Evolutionary conservation across 495 filamentous ascomycete species (phyloP).

Genomic region (Tuber aestivum): DNA sequence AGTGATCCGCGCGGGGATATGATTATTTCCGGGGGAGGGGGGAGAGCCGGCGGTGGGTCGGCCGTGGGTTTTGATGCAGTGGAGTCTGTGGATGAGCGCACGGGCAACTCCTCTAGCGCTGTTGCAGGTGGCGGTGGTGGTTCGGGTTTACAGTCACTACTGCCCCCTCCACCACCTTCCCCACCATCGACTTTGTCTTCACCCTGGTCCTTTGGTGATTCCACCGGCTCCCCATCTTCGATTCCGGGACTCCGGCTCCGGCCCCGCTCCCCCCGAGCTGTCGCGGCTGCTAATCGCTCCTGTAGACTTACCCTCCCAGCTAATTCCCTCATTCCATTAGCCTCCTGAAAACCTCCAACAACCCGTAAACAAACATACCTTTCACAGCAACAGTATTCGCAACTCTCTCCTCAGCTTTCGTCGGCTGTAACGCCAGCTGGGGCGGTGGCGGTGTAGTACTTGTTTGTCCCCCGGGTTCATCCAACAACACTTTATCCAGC

Average conservation of each 20-base stretch:
- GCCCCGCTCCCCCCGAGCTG: slow-evolving; percentile 44
- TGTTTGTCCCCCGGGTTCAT: slow-evolving; percentile 53
- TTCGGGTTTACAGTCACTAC: neutral
- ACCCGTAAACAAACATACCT: slow-evolving; percentile 8
- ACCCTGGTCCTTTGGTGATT: slow-evolving; percentile 2
- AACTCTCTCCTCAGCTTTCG: slow-evolving; percentile 24
- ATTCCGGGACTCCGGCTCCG: slow-evolving; percentile 10
- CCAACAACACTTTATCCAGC: slow-evolving; percentile 84
- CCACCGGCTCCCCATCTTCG: neutral
- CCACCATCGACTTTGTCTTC: neutral
- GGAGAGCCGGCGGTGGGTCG: slow-evolving; percentile 7
- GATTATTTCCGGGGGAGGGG: slow-evolving; percentile 42
- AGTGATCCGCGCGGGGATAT: slow-evolving; percentile 34
- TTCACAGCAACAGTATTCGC: slow-evolving; percentile 29
- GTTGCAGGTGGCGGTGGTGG: neutral
- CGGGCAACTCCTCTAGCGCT: neutral
- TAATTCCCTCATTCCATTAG: slow-evolving; percentile 48
- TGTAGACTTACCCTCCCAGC: slow-evolving; percentile 51
- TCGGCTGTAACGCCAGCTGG: neutral
- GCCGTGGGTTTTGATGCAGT: slow-evolving; percentile 6
- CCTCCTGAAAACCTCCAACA: neutral
- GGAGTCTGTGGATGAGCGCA: neutral
- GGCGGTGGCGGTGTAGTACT: slow-evolving; percentile 19
- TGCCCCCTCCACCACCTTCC: neutral
- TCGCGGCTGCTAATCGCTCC: slow-evolving; percentile 70